These are phyloP conservation scores for Puccinia sorghi DNA, from an alignment of 1,284 basidiomycete genomes.

Conservation along the genomic window DNA sequence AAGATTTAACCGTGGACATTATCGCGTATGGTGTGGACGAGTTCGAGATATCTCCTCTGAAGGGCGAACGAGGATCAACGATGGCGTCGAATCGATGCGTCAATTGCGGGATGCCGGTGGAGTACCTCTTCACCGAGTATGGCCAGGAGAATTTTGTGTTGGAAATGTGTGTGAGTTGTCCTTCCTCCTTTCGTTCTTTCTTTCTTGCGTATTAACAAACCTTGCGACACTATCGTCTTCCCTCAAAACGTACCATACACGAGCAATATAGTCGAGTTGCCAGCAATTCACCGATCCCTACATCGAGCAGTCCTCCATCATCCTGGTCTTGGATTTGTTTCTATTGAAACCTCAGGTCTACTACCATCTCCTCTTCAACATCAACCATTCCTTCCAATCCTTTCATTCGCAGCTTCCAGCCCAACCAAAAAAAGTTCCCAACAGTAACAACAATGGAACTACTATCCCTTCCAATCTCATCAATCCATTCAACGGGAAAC, in stretches of 20 bases:
- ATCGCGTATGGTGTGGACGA: no score
- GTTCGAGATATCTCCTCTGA: no score
- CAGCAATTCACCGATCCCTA: slow-evolving; percentile 40
- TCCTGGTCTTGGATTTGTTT: slow-evolving; percentile 37
- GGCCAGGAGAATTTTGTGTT: slow-evolving; percentile 37
- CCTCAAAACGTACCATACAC: neutral
- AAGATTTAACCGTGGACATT: no score
- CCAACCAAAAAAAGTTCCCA: neutral
- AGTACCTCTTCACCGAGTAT: slow-evolving; percentile 35
- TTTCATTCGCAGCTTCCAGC: neutral
- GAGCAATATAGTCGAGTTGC: slow-evolving; percentile 13
- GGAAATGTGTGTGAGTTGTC: slow-evolving; percentile 32
- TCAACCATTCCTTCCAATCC: neutral
- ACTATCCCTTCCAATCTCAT: neutral
- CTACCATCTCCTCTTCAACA: slow-evolving; percentile 35
- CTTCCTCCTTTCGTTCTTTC: no score
- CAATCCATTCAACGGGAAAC: neutral
- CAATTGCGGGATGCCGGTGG: neutral
- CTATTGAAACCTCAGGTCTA: slow-evolving; percentile 41
- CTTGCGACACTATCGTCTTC: no score
- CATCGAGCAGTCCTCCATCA: slow-evolving; percentile 34
- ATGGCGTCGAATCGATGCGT: slow-evolving; percentile 30
- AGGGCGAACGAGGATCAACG: neutral
- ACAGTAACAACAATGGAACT: neutral
- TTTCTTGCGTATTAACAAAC: no score